Evolutionary conservation across 139 green algal genomes (phyloP), one percentile per base, ranked within the genome.

Genomic region (Haematococcus lacustris): DNA sequence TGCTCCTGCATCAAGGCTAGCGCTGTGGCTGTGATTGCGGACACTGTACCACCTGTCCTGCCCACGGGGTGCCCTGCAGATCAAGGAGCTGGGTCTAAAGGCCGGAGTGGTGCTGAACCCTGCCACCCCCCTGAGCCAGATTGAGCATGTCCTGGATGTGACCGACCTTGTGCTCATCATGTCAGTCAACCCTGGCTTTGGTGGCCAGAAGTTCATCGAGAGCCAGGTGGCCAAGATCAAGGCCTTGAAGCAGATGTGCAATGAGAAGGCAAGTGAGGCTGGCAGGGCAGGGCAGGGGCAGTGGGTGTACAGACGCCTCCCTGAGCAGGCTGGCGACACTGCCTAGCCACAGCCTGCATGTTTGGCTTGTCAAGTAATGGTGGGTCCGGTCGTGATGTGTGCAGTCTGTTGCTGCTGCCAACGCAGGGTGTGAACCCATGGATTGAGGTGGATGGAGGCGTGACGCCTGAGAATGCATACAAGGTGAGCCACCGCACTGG

Each of bases 171-270:
- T 98, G 34, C 89, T 98, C 28, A 92, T 98, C 87, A 98, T 98
- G 94, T 94, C 84, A 30, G 95, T 99, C 35, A 99, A 99, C 90
- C 95, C 95, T 30, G 95, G 95, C 72, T 99, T 99, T 73, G 94
- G 94, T 47, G 95, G 95, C 70, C 95, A 99, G 88, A 96, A 91
- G 78, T 98, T 99, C 91, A 98, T 99, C 75, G 86, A 96, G 76
- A 90, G 73, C 80, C 91, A 97, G 80, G 87, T 98, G 1, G 74
- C 83, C 37, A 99, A 99, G 92, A 98, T 97, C 85, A 79, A 76
- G 34, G 71, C 82, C 61, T 82, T 99, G 38, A 90, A 90, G 77
- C 23, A 68, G 3, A 95, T 98, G 91, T 99, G 95, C 85, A 76
- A 91, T 38, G 90, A 91, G 70, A 83, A 84, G 83, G 82, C 85